These are phyloP conservation scores for Chimonanthus salicifolius DNA, from an alignment of 164 flowering plant species.

Conservation along the genomic window DNA sequence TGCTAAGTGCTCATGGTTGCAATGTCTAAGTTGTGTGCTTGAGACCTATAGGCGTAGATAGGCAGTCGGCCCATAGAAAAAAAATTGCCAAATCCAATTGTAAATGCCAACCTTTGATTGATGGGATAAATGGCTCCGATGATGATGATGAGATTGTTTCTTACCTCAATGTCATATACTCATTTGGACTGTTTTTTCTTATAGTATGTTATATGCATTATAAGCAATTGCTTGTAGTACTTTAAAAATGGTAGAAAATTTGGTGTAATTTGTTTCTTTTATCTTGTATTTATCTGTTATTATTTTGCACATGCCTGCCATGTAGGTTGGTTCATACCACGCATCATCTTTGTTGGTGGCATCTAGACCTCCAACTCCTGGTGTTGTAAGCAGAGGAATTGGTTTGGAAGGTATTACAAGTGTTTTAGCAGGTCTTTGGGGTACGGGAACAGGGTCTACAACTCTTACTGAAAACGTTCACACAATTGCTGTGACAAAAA, in stretches of 20 bases:
- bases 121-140: too few relatives aligned
- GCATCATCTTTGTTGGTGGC: constrained; percentile 95
- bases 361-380: constrained; percentile 94
- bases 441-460: constrained; percentile 94
- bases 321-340: constrained; percentile 96
- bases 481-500: constrained; percentile 96
- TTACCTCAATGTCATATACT: too few relatives aligned
- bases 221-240: background rate
- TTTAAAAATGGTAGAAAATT: background rate
- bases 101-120: too few relatives aligned
- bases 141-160: too few relatives aligned
- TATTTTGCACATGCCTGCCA: background rate
- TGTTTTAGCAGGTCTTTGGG: constrained; percentile 96
- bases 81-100: too few relatives aligned
- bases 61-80: too few relatives aligned
- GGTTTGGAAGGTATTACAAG: constrained; percentile 92
- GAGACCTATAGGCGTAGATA: too few relatives aligned
- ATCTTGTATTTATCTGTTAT: background rate
- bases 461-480: constrained; percentile 97
- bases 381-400: constrained; percentile 88
- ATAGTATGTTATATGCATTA: background rate
- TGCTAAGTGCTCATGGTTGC: too few relatives aligned
- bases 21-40: too few relatives aligned
- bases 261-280: background rate
- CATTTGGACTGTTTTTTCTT: background rate